Evolutionary conservation across 2,329 filamentous ascomycete genomes (phyloP), one percentile per base, ranked within the genome.

Genomic region (Coniochaeta ligniaria): DNA sequence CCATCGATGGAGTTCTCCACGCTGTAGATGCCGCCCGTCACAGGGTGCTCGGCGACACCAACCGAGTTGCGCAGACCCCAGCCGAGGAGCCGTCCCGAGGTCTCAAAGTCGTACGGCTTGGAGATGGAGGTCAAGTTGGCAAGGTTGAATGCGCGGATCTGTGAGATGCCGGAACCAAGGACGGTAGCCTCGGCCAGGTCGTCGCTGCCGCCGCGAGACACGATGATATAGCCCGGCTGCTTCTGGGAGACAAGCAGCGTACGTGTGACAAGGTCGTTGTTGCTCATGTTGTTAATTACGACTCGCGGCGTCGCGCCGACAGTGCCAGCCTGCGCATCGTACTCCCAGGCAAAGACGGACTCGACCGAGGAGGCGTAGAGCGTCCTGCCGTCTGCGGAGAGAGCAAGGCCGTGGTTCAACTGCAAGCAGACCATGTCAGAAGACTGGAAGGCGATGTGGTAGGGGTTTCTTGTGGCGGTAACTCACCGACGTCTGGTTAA

Each of bases 51-150:
- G n/a, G 77, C 86, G 4, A 92, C 74, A 11, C 88, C 89, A 5
- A 91, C 88, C 1, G 86, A 86, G 70, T 92, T 92, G 41, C 88
- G 80, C 59, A 92, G 76, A 12, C 89, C 89, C 88, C 88, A 92
- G 17, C 87, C 83, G 2, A 85, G 72, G 0, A 82, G 66, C 14
- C 70, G 65, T 2, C 82, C 82, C 16, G 83, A 65, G 72, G 74
- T 65, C 38, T 80, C 76, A 55, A 78, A 85, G 62, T 83, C 73
- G 66, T 75, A 76, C 0, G 77, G 66, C 5, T 66, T 60, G 52
- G 64, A 61, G 20, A 67, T 14, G 28, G 66, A 28, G 60, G 65
- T 60, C 28, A 77, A 61, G 50, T 71, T 63, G 50, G 65, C 60
- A 2, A 78, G 64, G 64, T 70, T 62, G 61, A 72, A 72, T 58